phyloP scores from a whole-genome alignment of 2,329 filamentous ascomycete genomes.

The Exophiala lecanii-corni region DNA sequence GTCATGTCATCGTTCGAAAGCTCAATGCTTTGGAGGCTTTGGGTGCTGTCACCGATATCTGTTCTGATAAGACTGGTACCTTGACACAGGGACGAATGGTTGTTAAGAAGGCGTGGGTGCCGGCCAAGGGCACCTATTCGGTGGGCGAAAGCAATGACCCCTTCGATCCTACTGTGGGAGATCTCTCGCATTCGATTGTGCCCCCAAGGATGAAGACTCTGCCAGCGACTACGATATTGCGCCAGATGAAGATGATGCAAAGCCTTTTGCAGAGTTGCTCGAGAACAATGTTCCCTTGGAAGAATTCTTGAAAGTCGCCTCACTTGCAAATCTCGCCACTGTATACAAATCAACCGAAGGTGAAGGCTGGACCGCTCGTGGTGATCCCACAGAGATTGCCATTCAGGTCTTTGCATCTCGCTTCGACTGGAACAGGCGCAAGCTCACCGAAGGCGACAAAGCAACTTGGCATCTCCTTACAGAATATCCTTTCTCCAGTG shows the following conservation, averaged over 20 bases:
- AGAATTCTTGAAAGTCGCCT: slow-evolving; percentile 58
- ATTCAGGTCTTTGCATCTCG: slow-evolving; percentile 69
- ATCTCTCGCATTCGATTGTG: slow-evolving; percentile 36
- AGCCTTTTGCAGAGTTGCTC: slow-evolving; percentile 13
- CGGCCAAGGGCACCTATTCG: slow-evolving; percentile 53
- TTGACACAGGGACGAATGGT: slow-evolving; percentile 60
- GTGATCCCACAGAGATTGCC: slow-evolving; percentile 68
- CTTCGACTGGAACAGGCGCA: slow-evolving; percentile 58
- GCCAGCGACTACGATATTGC: slow-evolving; percentile 1
- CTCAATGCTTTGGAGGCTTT: slow-evolving; percentile 51
- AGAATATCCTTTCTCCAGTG: slow-evolving; percentile 70
- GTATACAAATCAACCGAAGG: slow-evolving; percentile 52
- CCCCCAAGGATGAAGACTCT: slow-evolving; percentile 9
- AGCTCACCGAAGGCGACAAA: slow-evolving; percentile 47
- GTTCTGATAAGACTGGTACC: slow-evolving; percentile 51
- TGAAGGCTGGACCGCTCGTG: slow-evolving; percentile 56
- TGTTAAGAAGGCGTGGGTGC: slow-evolving; percentile 56
- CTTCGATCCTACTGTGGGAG: slow-evolving; percentile 52
- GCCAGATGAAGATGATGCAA: slow-evolving; percentile 30
- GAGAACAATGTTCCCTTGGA: slow-evolving; percentile 17
- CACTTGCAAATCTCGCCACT: slow-evolving; percentile 61
- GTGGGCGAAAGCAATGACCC: slow-evolving; percentile 54
- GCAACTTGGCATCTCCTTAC: slow-evolving; percentile 55
- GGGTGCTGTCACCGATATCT: slow-evolving; percentile 52
- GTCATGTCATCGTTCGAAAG: slow-evolving; percentile 50